phyloP scores from a whole-genome alignment of 495 filamentous ascomycete genomes.

The Penicillium lagena region DNA sequence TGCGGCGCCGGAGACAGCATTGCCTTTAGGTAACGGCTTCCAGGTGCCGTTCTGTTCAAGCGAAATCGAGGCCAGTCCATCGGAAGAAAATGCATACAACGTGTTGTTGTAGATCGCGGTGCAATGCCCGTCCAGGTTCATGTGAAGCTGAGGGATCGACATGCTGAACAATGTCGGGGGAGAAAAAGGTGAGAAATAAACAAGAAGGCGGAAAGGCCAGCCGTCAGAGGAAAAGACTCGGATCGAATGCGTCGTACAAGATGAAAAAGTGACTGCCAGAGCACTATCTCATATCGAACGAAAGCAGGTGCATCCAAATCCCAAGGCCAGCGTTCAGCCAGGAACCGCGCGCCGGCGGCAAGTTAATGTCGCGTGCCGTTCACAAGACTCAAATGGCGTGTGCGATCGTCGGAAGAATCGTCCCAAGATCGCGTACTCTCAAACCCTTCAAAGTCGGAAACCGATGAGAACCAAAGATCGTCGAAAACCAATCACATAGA shows the following conservation, averaged over 20 bases:
- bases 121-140: constrained; percentile 67
- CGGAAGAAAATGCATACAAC: constrained; percentile 74
- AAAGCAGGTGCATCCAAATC: too few species aligned
- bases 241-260: constrained; percentile 6
- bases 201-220: constrained; percentile 13
- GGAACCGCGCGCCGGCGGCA: too few species aligned
- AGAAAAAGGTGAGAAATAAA: neutral
- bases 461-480: too few species aligned
- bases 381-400: too few species aligned
- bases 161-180: constrained; percentile 30
- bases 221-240: constrained; percentile 14
- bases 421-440: too few species aligned
- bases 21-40: constrained; percentile 48
- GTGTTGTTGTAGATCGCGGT: constrained; percentile 77
- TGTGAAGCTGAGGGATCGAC: constrained; percentile 58
- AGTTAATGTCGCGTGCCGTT: neutral
- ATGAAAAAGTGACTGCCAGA: constrained; percentile 33
- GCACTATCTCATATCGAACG: constrained; percentile 33
- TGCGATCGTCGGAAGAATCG: too few species aligned
- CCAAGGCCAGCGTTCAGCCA: too few species aligned
- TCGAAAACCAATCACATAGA: too few species aligned
- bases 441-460: too few species aligned
- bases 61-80: constrained; percentile 68
- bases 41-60: constrained; percentile 66
- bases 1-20: constrained; percentile 63